These are phyloP conservation scores for Friedmanniomyces endolithicus DNA, from an alignment of 495 filamentous ascomycete species.

Conservation along the genomic window DNA sequence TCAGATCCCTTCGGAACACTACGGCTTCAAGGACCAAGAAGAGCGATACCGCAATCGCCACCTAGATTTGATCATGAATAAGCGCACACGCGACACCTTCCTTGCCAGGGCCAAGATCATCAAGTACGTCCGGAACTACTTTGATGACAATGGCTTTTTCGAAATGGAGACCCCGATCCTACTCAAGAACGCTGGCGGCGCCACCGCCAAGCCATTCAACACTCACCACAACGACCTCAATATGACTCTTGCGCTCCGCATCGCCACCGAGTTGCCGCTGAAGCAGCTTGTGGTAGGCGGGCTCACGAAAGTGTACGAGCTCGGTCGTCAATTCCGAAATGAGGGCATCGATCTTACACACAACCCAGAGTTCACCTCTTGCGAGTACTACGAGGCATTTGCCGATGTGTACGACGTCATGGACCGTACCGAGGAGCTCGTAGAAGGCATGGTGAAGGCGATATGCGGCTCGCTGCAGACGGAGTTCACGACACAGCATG, in stretches of 20 bases:
- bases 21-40: slow-evolving; percentile 89
- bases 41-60: slow-evolving; percentile 82
- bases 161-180: slow-evolving; percentile 99
- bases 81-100: slow-evolving; percentile 65
- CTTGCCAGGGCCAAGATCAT: slow-evolving; percentile 74
- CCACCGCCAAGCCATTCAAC: slow-evolving; percentile 88
- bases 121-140: slow-evolving; percentile 70
- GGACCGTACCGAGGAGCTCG: slow-evolving; percentile 85
- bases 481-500: slow-evolving; percentile 65
- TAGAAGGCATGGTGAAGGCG: slow-evolving; percentile 81
- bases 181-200: slow-evolving; percentile 88
- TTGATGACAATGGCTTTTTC: slow-evolving; percentile 72
- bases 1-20: slow-evolving; percentile 83
- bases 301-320: slow-evolving; percentile 81
- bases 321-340: slow-evolving; percentile 86
- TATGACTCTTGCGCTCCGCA: slow-evolving; percentile 85
- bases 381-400: slow-evolving; percentile 94
- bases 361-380: slow-evolving; percentile 97
- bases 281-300: slow-evolving; percentile 95
- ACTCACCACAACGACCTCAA: slow-evolving; percentile 91
- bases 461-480: slow-evolving; percentile 78
- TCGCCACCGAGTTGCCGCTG: slow-evolving; percentile 89
- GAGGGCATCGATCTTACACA: slow-evolving; percentile 94
- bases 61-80: slow-evolving; percentile 94
- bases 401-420: slow-evolving; percentile 89